Percentiles rank a stretch among this genome's conserved stretches.
Conservation (phyloP, 1,284 basidiomycete species). For the Austropuccinia psidii region DNA sequence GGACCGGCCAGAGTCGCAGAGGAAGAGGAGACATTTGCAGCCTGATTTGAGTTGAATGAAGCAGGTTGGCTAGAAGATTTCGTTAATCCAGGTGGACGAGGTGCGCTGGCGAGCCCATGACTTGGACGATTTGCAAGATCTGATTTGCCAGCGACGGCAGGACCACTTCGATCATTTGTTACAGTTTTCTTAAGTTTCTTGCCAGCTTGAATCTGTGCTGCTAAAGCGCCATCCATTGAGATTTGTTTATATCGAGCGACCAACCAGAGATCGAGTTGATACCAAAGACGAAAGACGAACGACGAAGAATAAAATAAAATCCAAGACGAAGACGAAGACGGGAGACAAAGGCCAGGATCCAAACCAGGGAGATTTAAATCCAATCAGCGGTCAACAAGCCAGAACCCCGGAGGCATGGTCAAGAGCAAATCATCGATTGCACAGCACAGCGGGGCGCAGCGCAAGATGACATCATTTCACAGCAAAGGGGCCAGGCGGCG, state of each 20-base stretch:
- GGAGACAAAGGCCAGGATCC: too few relatives aligned
- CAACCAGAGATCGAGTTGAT: not conserved
- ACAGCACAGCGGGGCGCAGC: too few relatives aligned
- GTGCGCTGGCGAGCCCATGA: slow-evolving; percentile 1
- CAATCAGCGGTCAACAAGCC: too few relatives aligned
- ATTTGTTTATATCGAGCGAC: not conserved
- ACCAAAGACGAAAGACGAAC: not conserved
- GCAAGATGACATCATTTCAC: too few relatives aligned
- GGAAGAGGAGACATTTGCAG: too few relatives aligned
- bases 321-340: too few relatives aligned
- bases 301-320: not conserved
- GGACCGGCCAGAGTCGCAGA: slow-evolving; percentile 17
- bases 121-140: not conserved
- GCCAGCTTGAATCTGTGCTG: slow-evolving; percentile 43
- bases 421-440: too few relatives aligned
- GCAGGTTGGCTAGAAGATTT: not conserved
- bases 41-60: not conserved
- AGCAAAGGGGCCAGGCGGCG: too few relatives aligned
- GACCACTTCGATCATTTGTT: slow-evolving; percentile 33
- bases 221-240: slow-evolving; percentile 42
- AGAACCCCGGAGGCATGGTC: too few relatives aligned
- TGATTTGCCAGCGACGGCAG: slow-evolving; percentile 12
- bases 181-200: slow-evolving; percentile 42
- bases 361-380: too few relatives aligned
- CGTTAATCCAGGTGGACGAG: slow-evolving; percentile 13